phyloP scores from a whole-genome alignment of 352 stramenopile species.

The Globisporangium alternatum region DNA sequence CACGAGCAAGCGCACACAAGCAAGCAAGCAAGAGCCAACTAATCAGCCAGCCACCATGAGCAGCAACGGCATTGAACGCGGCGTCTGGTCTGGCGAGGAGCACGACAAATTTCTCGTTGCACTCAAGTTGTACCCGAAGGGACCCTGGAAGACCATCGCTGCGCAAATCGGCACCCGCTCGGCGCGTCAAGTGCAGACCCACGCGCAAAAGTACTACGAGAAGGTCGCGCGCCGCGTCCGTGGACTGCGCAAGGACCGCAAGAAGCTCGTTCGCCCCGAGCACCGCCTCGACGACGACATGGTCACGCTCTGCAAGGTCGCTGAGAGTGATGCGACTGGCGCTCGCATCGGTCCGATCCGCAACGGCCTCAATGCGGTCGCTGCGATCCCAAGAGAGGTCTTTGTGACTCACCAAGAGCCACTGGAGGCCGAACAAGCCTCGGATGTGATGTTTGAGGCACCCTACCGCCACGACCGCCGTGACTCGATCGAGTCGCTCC shows the following conservation, averaged over 20 bases:
- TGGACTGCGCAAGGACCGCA: conserved; percentile 51
- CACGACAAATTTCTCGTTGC: conserved; percentile 31
- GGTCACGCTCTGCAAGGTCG: conserved; percentile 11
- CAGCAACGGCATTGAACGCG: conserved; percentile 8
- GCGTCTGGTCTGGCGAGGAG: conserved; percentile 31
- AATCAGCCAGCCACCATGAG: not conserved
- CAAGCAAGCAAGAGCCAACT: not conserved
- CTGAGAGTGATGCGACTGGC: conserved; percentile 20
- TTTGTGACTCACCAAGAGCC: conserved; percentile 1
- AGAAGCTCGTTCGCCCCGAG: conserved; percentile 49
- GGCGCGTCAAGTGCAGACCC: conserved; percentile 61
- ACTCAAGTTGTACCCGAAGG: conserved; percentile 23
- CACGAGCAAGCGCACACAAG: conserved; percentile 10
- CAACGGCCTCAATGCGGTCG: conserved; percentile 16
- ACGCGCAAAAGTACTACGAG: conserved; percentile 63
- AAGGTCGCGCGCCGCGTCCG: conserved; percentile 65
- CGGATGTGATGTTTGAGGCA: not conserved
- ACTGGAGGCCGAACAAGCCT: not conserved
- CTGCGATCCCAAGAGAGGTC: conserved; percentile 14
- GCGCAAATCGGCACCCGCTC: conserved; percentile 35
- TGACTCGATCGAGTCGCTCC: conserved; percentile 18
- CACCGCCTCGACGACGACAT: conserved; percentile 55
- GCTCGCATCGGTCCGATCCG: conserved; percentile 14
- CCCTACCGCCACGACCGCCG: conserved; percentile 11
- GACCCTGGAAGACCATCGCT: conserved; percentile 34